These are phyloP conservation scores for Cyathus pygmaeus DNA, from an alignment of 1,284 basidiomycete genomes.

Conservation along the genomic window DNA sequence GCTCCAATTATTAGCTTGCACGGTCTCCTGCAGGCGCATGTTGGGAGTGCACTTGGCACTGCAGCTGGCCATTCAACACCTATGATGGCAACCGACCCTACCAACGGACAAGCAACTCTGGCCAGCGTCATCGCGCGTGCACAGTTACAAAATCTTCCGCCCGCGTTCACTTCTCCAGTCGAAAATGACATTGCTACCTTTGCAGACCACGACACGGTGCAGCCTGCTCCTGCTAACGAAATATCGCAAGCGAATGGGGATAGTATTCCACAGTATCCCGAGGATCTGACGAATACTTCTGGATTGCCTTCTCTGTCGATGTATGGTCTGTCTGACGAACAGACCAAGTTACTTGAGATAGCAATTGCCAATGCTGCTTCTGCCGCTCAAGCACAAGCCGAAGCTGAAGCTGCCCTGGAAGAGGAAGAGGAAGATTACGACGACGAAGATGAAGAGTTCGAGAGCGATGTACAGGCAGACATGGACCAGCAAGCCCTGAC, in stretches of 20 bases:
- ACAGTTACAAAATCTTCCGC: conserved; percentile 57
- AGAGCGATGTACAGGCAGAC: conserved; percentile 36
- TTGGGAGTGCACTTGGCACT: conserved; percentile 63
- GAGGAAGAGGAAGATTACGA: conserved; percentile 70
- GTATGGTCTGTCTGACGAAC: conserved; percentile 76
- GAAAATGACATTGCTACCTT: background rate
- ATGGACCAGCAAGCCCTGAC: conserved; percentile 26
- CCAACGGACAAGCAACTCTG: conserved; percentile 67
- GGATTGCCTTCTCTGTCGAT: conserved; percentile 57
- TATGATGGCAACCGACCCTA: conserved; percentile 49
- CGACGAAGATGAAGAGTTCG: conserved; percentile 48
- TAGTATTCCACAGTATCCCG: conserved; percentile 13
- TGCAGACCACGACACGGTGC: background rate
- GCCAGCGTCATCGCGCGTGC: conserved; percentile 74
- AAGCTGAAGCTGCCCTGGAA: conserved; percentile 76
- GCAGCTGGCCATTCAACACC: conserved; percentile 43
- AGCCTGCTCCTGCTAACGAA: conserved; percentile 7
- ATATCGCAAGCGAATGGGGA: background rate
- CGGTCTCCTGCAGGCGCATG: conserved; percentile 64
- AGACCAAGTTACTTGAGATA: conserved; percentile 70
- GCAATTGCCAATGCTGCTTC: conserved; percentile 76
- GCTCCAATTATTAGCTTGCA: conserved; percentile 65
- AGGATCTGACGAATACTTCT: conserved; percentile 18
- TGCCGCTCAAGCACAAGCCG: conserved; percentile 77
- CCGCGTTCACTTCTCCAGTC: background rate